Base-by-base conservation (phyloP, 129 eudicot species). In the Lactuca sativa region DNA sequence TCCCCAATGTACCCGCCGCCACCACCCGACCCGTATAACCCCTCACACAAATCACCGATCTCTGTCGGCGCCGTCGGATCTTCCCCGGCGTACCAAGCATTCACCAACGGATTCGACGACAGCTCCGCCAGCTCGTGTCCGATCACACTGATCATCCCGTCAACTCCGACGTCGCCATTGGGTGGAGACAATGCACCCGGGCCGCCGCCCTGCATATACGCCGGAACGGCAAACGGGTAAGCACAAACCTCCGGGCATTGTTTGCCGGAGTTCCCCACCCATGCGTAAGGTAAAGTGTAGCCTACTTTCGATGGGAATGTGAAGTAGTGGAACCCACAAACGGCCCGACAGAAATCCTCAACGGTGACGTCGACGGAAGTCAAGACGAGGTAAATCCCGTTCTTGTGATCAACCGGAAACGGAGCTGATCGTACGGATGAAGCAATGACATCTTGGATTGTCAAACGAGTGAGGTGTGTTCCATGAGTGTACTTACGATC, bases 161-260 rank as follows among this genome's bases (percentile, higher is more conserved):
- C 95, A 0, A 87, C 80, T 0, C 95, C 95, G 2, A 65, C 69
- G 54, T 87, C 95, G 6, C 77, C 90, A 61, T 85, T 88, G 0
- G 97, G 97, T 0, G 97, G 74, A 2, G 38, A 69, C 10, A 88
- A 78, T 4, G 81, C 25, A 59, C 82, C 82, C 17, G 86, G 78
- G 7, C 87, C 88, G 5, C 86, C 82, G 0, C 87, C 86, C 0
- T 67, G 77, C 92, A 91, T 91, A 75, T 85, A 91, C 3, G 72
- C 85, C 12, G 95, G 95, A 11, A 91, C 80, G 1, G 92, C 97
- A 54, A 91, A 91, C 67, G 97, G 97, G 76, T 91, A 91, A 6
- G 92, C 97, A 17, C 97, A 91, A 6, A 88, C 92, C 66, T 86
- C 95, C 10, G 97, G 97, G 82, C 95, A 91, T 62, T 85, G 84